Percentiles rank a stretch among this genome's conserved stretches.
phyloP scores from a whole-genome alignment of 2,329 filamentous ascomycete genomes.

The Coniochaeta prunicola region DNA sequence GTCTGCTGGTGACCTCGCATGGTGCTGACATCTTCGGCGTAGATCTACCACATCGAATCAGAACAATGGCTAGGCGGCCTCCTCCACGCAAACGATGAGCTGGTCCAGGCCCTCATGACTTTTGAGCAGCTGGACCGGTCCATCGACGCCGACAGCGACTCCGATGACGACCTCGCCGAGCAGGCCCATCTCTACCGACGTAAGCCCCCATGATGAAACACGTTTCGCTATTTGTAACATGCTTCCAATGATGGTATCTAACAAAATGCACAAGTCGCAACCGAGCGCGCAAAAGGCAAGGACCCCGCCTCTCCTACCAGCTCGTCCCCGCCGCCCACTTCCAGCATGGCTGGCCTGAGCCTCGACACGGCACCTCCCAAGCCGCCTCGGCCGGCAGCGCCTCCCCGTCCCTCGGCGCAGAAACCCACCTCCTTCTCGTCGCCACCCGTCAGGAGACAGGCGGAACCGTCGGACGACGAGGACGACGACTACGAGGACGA shows the following conservation, averaged over 20 bases:
- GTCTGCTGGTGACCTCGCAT: not conserved
- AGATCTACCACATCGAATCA: slow-evolving; percentile 84
- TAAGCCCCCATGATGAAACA: too few species aligned
- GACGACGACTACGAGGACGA: slow-evolving; percentile 58
- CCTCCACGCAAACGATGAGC: slow-evolving; percentile 89
- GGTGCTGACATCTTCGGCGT: slow-evolving; percentile 11
- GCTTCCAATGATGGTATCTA: too few species aligned
- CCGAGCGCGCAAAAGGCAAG: slow-evolving; percentile 44
- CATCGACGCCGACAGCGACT: slow-evolving; percentile 68
- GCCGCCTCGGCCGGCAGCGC: slow-evolving; percentile 33
- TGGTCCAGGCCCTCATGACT: slow-evolving; percentile 88
- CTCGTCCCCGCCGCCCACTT: slow-evolving; percentile 21
- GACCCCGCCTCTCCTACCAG: slow-evolving; percentile 35
- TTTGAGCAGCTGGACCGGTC: slow-evolving; percentile 90
- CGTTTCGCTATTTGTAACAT: too few species aligned
- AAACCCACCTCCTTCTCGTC: slow-evolving; percentile 44
- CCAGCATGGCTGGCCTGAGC: slow-evolving; percentile 37
- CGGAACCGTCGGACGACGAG: slow-evolving; percentile 25
- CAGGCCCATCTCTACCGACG: slow-evolving; percentile 59
- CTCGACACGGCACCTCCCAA: slow-evolving; percentile 28
- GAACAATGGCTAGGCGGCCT: slow-evolving; percentile 90
- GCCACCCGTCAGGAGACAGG: slow-evolving; percentile 29
- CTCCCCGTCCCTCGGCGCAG: slow-evolving; percentile 36
- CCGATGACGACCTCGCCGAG: slow-evolving; percentile 60
- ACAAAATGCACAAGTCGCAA: slow-evolving; percentile 35